Base-by-base conservation (phyloP, 176 grass and related monocot genomes). In the Typha latifolia region DNA sequence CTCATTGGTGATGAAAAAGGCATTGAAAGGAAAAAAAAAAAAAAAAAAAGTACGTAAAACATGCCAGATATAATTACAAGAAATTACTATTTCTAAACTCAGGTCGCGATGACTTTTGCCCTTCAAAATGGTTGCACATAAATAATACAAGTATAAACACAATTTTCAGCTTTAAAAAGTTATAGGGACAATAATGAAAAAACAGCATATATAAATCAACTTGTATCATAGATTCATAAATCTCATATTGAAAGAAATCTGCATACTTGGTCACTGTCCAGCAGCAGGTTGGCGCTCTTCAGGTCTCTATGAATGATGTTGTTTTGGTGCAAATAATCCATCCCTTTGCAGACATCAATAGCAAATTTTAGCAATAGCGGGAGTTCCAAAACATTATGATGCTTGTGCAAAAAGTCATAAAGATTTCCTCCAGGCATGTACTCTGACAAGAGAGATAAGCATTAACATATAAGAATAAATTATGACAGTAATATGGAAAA, bases 241-340 rank as follows among this genome's bases (percentile, higher is more conserved):
- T 16, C 53, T 21, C 20, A 19, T 59, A 48, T 49, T 51, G 34
- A 73, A n/a, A 51, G 21, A 47, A 84, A 56, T 18, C 21, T 51
- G 12, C 79, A 71, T 78, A 97, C 94, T 69, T 84, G 73, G 72
- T 75, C 73, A 66, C 77, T 50, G 47, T 87, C 86, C 27, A 97
- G 84, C 53, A 97, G 74, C 78, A 97, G 80, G 80, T 97, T 97
- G 70, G 89, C 89, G 16, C 83, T 89, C 67, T 97, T 97, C 32
- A 97, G 82, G 68, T 97, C 94, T 68, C 94, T 85, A 76, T 97
- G 94, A 51, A 97, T 82, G 55, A 97, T 93, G 68, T 85, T 90
- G n/a, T 93, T 91, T 63, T 51, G 74, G 76, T 97, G 94, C 69
- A 97, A 88, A 79, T 97, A 97, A 59, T 82, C 59, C 94, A 97